phyloP scores from a whole-genome alignment of 1,284 basidiomycete species.

The Papiliotrema nemorosa region DNA sequence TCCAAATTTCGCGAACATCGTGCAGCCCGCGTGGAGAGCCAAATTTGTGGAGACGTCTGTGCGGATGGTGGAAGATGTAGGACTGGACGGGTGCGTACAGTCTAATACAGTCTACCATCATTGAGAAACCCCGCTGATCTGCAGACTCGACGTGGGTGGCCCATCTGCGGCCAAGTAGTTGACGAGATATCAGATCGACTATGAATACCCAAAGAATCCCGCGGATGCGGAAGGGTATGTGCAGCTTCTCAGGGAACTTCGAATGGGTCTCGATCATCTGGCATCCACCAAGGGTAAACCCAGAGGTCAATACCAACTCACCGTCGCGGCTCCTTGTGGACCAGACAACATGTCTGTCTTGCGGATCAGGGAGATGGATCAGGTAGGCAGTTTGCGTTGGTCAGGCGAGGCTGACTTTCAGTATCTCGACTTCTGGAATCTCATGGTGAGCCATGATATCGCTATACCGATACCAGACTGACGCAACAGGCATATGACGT shows the following conservation, averaged over 20 bases:
- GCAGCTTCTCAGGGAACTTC: conserved; percentile 50
- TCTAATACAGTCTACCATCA: conserved; percentile 10
- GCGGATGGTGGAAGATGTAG: conserved; percentile 74
- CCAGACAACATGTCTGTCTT: conserved; percentile 63
- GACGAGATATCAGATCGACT: conserved; percentile 38
- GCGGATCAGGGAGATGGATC: conserved; percentile 68
- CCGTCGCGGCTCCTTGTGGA: conserved; percentile 79
- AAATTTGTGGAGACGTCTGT: conserved; percentile 71
- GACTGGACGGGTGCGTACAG: conserved; percentile 71
- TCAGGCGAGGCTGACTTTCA: not conserved
- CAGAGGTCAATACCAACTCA: conserved; percentile 49
- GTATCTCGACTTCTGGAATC: conserved; percentile 76
- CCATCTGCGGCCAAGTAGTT: not conserved
- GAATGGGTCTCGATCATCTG: conserved; percentile 49
- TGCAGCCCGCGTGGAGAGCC: conserved; percentile 58
- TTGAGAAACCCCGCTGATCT: not conserved
- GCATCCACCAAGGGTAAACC: conserved; percentile 34
- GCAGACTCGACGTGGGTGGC: conserved; percentile 60
- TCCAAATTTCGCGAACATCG: conserved; percentile 55
- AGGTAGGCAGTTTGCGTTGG: conserved; percentile 12
- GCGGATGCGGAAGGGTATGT: conserved; percentile 53
- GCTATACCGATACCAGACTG: conserved; percentile 3
- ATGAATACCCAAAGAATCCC: conserved; percentile 54
- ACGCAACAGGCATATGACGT: conserved; percentile 62
- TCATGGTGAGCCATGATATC: conserved; percentile 63